These are phyloP conservation scores for Mycena olivaceomarginata DNA, from an alignment of 768 basidiomycete species.

Conservation along the genomic window DNA sequence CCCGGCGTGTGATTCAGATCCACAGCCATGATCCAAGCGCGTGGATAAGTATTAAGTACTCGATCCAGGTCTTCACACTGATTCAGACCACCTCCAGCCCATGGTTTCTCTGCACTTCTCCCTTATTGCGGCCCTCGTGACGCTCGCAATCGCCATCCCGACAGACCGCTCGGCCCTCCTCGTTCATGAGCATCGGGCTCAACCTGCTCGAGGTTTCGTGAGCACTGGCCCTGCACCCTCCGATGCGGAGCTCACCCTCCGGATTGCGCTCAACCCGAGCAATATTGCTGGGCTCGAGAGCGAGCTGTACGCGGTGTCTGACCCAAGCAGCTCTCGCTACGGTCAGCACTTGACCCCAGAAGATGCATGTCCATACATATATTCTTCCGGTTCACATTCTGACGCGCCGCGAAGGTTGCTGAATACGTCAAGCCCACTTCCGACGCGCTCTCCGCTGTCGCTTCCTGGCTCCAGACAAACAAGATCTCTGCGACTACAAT, in stretches of 20 bases:
- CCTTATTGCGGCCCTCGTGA: conserved; percentile 29
- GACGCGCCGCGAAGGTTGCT: conserved; percentile 19
- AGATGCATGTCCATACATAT: conserved; percentile 56
- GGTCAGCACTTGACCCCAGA: conserved; percentile 61
- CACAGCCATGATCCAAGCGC: conserved; percentile 4
- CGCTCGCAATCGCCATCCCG: conserved; percentile 33
- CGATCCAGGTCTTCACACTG: conserved; percentile 10
- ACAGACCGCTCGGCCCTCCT: conserved; percentile 30
- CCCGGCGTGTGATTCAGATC: conserved; percentile 11
- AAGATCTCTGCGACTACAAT: conserved; percentile 11
- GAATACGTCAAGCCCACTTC: conserved; percentile 36
- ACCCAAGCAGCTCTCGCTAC: conserved; percentile 56
- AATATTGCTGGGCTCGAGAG: conserved; percentile 42
- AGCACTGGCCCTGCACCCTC: conserved; percentile 37
- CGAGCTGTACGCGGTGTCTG: conserved; percentile 55
- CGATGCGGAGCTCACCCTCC: conserved; percentile 51
- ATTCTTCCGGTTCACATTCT: conserved; percentile 33
- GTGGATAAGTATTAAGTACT: conserved; percentile 29
- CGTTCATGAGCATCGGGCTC: conserved; percentile 40
- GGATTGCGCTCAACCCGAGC: conserved; percentile 47
- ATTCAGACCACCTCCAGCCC: conserved; percentile 12
- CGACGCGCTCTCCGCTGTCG: conserved; percentile 29
- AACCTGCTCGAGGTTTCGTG: conserved; percentile 48
- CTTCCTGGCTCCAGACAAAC: conserved; percentile 21
- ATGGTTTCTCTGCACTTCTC: conserved; percentile 23